phyloP scores from a whole-genome alignment of 1,139 yeast genomes.

The Candida tropicalis region DNA sequence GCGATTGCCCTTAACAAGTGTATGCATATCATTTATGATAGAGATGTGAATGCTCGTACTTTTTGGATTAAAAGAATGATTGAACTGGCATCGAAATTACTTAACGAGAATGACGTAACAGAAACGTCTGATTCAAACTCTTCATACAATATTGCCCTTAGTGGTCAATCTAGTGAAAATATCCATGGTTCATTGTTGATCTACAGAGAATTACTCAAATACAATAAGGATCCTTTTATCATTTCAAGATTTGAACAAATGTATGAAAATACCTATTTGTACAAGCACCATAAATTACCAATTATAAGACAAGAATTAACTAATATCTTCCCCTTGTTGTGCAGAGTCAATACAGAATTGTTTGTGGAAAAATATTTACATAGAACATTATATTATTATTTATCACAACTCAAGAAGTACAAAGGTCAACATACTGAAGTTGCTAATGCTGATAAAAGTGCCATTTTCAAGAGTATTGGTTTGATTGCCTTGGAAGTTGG shows the following conservation, averaged over 20 bases:
- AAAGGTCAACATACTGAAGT: constrained; percentile 46
- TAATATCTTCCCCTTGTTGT: constrained; percentile 77
- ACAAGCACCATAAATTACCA: constrained; percentile 75
- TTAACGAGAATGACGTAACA: constrained; percentile 27
- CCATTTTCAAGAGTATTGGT: constrained; percentile 83
- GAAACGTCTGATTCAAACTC: constrained; percentile 11
- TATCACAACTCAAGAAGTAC: constrained; percentile 75
- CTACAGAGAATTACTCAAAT: constrained; percentile 76
- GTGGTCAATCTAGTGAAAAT: constrained; percentile 56
- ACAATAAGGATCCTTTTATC: constrained; percentile 57
- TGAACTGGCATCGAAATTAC: constrained; percentile 53
- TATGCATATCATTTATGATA: constrained; percentile 71
- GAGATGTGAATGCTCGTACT: constrained; percentile 72
- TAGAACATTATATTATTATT: constrained; percentile 73
- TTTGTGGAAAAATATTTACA: constrained; percentile 85
- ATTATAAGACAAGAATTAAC: constrained; percentile 84
- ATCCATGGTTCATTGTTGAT: constrained; percentile 87
- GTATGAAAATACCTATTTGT: constrained; percentile 72
- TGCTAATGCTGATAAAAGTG: constrained; percentile 64
- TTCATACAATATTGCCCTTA: constrained; percentile 28
- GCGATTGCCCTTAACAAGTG: constrained; percentile 82
- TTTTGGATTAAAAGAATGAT: constrained; percentile 76
- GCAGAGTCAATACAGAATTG: constrained; percentile 72
- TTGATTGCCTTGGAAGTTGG: constrained; percentile 83
- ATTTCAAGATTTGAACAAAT: constrained; percentile 66